Evolutionary conservation across 2,329 filamentous ascomycete species (phyloP).

Genomic region (Ophiostoma pallidulum): DNA sequence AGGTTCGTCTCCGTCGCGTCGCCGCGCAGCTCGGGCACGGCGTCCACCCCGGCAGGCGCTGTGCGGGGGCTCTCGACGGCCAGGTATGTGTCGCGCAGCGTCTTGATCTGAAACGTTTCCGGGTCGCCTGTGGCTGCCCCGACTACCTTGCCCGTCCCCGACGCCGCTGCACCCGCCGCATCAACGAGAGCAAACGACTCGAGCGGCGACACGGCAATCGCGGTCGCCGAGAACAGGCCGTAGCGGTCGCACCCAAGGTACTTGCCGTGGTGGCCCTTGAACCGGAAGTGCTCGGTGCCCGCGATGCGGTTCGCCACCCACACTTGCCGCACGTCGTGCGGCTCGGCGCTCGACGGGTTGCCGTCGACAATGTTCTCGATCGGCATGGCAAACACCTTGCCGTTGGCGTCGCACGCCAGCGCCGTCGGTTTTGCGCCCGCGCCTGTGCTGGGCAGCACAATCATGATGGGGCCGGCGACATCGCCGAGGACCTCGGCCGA

Average conservation of each 20-base stretch:
- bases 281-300: constrained; percentile 70
- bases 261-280: constrained; percentile 87
- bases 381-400: constrained; percentile 71
- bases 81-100: constrained; percentile 61
- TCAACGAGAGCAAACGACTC: constrained; percentile 69
- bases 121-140: constrained; percentile 28
- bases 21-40: constrained; percentile 59
- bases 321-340: constrained; percentile 90
- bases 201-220: constrained; percentile 73
- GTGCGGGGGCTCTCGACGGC: constrained; percentile 46
- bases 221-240: constrained; percentile 65
- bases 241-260: constrained; percentile 80
- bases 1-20: constrained; percentile 61
- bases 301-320: constrained; percentile 82
- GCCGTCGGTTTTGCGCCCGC: constrained; percentile 44
- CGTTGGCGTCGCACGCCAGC: constrained; percentile 75
- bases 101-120: constrained; percentile 67
- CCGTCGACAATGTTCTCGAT: constrained; percentile 84
- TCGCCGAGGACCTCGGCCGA: constrained; percentile 67
- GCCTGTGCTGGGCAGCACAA: constrained; percentile 68
- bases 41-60: constrained; percentile 32
- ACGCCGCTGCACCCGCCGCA: constrained; percentile 43
- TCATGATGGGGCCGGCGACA: constrained; percentile 69
- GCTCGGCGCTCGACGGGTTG: constrained; percentile 77
- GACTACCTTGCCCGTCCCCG: too few species aligned